Percentiles rank a stretch among this genome's conserved stretches.
Conservation (phyloP, 1,139 yeast genomes). For the Candida glucosophila region DNA sequence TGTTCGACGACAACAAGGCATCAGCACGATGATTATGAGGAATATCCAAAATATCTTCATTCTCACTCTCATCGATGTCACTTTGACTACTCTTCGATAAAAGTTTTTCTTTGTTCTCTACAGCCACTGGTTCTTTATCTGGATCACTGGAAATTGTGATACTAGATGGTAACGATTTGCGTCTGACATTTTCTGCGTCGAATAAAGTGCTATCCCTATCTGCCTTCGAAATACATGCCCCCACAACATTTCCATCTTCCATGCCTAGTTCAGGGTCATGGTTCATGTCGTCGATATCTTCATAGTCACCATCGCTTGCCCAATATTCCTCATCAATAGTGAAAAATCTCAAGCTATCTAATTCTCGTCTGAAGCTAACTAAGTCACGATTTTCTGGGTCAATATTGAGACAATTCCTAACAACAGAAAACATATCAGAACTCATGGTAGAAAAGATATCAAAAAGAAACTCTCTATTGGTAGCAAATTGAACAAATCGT, state of each 20-base stretch:
- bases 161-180: conserved; percentile 4
- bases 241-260: conserved; percentile 1
- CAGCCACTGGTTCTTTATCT: neutral
- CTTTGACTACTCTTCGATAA: neutral
- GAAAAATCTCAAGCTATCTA: conserved; percentile 54
- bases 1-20: conserved; percentile 32
- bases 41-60: too few species aligned
- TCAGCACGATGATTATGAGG: conserved; percentile 41
- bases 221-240: conserved; percentile 1
- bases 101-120: neutral
- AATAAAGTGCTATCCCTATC: conserved; percentile 2
- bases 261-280: conserved; percentile 3
- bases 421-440: conserved; percentile 73
- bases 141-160: neutral
- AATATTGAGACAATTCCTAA: conserved; percentile 69
- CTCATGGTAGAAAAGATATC: conserved; percentile 91
- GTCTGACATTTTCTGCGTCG: conserved; percentile 1
- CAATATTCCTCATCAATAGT: conserved; percentile 77
- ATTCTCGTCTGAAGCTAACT: conserved; percentile 47
- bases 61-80: too few species aligned
- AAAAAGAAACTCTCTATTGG: conserved; percentile 80
- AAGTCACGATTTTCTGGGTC: conserved; percentile 85
- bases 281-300: conserved; percentile 13
- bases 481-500: conserved; percentile 78
- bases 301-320: conserved; percentile 38